Evolutionary conservation across 768 basidiomycete genomes (phyloP), one percentile per base, ranked within the genome.

Genomic region (Leccinum subtestaceum): DNA sequence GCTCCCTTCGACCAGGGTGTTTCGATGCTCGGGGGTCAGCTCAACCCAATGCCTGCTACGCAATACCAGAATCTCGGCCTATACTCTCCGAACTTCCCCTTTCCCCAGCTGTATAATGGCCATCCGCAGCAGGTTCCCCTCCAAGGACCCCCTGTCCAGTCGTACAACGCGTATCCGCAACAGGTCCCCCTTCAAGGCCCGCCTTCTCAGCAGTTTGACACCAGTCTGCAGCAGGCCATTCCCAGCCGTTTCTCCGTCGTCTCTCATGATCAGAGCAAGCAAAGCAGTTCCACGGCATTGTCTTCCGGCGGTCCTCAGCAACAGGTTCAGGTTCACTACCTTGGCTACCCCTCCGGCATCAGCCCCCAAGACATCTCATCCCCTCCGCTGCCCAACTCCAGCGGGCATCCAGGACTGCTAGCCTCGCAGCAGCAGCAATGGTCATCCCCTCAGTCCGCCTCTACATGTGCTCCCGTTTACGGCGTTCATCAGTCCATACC

Each of bases 311-410:
- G 27, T 46, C 36, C 51, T 1, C 57, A 50, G 36, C 55, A 55
- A 31, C 43, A 19, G n/a, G 19, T 45, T 45, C 69, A 48, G 13
- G 51, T 11, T 13, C 34, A 27, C 38, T 56, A 59, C 11, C 5
- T 25, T 32, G 53, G 48, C 11, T 58, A 70, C 52, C 50, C 60
- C 40, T 31, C 61, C 31, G 50, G 53, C 13, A 57, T 57, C 5
- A 56, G 53, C 13, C 15, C 47, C 17, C 53, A 32, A 11, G 19
- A 19, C 6, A 29, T 55, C 23, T 3, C 59, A 40, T 58, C 48
- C 5, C 59, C 70, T 2, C 63, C 63, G 27, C 70, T 64, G 34
- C 58, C 70, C 5, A 64, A 63, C 27, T 62, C 60, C 56, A 46
- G 1, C 31, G 17, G 59, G 11, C 56, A 67, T n/a, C 70, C 40